phyloP scores from a whole-genome alignment of 768 basidiomycete genomes.

The Tulasnella calospora region DNA sequence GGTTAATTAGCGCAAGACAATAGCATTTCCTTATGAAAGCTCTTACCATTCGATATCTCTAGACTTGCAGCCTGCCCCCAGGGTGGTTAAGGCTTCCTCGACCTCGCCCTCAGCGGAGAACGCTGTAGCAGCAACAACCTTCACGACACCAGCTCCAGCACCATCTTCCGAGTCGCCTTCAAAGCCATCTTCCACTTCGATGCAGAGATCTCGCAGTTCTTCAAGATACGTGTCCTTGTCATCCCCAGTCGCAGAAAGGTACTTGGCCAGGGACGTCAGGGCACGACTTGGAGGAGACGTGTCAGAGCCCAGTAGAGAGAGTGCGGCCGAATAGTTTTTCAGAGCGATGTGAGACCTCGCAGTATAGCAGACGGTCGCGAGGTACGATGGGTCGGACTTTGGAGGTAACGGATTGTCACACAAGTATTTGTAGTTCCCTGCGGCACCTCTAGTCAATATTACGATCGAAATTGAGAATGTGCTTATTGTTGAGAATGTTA shows the following conservation, averaged over 20 bases:
- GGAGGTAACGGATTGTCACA: constrained; percentile 51
- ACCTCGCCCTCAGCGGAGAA: constrained; percentile 78
- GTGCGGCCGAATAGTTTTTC: constrained; percentile 52
- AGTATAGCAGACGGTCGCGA: constrained; percentile 64
- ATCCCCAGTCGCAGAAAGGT: constrained; percentile 44
- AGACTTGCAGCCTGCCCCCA: constrained; percentile 60
- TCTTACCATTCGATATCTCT: constrained; percentile 80
- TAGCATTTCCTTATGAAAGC: constrained; percentile 36
- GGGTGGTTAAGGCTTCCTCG: constrained; percentile 88
- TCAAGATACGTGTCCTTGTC: constrained; percentile 61
- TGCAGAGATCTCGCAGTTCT: constrained; percentile 74
- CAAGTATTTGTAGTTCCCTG: constrained; percentile 45
- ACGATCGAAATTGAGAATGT: constrained; percentile 2
- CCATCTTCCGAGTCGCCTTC: constrained; percentile 61
- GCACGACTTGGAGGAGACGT: constrained; percentile 69
- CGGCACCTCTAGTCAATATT: constrained; percentile 49
- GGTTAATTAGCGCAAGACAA: background rate
- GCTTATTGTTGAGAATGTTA: constrained; percentile 31
- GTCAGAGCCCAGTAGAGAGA: constrained; percentile 50
- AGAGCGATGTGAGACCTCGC: constrained; percentile 73
- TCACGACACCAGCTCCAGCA: constrained; percentile 63
- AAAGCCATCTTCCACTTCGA: constrained; percentile 74
- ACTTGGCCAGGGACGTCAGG: constrained; percentile 66
- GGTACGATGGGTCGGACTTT: constrained; percentile 57
- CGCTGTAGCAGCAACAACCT: constrained; percentile 79